Percentiles rank a stretch among this genome's conserved stretches.
Conservation (phyloP, 2,329 filamentous ascomycete species). For the Aspergillus viridinutans region DNA sequence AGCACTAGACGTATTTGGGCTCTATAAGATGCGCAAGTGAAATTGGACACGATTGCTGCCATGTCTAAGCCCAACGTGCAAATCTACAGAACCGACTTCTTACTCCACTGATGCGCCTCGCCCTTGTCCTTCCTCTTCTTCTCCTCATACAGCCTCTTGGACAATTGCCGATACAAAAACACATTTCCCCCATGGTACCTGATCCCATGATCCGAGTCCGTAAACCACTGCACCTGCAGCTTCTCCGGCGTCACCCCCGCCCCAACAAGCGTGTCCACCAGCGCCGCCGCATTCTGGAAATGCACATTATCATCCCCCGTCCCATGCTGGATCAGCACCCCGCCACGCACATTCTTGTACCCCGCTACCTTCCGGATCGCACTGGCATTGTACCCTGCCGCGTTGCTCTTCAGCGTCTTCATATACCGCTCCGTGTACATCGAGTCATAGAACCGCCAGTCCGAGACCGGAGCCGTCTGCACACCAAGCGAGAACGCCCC, state of each 20-base stretch:
- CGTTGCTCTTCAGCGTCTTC: conserved; percentile 57
- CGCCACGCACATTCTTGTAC: conserved; percentile 60
- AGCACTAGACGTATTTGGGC: background rate
- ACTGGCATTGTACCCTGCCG: conserved; percentile 56
- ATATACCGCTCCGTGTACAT: conserved; percentile 72
- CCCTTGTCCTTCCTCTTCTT: conserved; percentile 46
- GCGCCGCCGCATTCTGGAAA: conserved; percentile 61
- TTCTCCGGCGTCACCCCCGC: conserved; percentile 57
- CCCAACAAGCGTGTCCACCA: conserved; percentile 59
- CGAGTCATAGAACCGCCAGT: conserved; percentile 68
- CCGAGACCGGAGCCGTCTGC: conserved; percentile 62
- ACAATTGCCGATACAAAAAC: conserved; percentile 62
- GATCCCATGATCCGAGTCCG: conserved; percentile 62
- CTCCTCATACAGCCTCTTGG: conserved; percentile 58
- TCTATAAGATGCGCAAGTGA: background rate
- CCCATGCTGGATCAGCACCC: conserved; percentile 61
- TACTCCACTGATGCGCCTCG: conserved; percentile 47
- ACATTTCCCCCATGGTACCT: conserved; percentile 52
- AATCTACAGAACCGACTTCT: conserved; percentile 22
- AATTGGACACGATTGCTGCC: no score
- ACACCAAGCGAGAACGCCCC: conserved; percentile 60
- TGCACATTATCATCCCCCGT: conserved; percentile 69
- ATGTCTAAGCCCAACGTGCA: no score
- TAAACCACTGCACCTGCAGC: conserved; percentile 62
- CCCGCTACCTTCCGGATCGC: conserved; percentile 56